Evolutionary conservation across 2,329 filamentous ascomycete species (phyloP), one percentile per base, ranked within the genome.

Genomic region (Phaeophleospora eucalypticola): DNA sequence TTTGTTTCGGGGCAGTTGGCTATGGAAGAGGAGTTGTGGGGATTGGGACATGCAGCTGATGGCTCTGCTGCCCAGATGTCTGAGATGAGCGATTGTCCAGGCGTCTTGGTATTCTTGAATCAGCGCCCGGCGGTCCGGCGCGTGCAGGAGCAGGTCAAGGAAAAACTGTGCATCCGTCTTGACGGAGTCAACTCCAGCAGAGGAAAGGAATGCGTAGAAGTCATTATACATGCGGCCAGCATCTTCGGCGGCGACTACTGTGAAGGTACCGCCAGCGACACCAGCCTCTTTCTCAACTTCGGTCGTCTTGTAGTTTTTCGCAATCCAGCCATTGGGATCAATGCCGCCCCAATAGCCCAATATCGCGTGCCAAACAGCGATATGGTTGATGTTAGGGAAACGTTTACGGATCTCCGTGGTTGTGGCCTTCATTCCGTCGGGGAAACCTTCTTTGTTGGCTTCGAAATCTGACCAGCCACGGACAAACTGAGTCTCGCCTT

Each of bases 11-110:
- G 86, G 86, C 18, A 95, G 72, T 58, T 94, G 87, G 1, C 84
- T 85, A 63, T 89, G 82, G 69, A 95, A 96, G 8, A 97, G 74
- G 15, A 91, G 83, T 47, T 90, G 85, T 0, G 93, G 93, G 2
- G 84, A 79, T 66, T 93, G 87, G 0, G 89, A 93, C 90, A 97
- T 97, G 81, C 93, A 97, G 2, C 87, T 91, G 41, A 96, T 94
- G 4, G 83, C 81, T 57, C 83, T 85, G 40, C 78, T 81, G 58
- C 81, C 80, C 62, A 98, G 93, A 63, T 94, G 79, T 9, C 84
- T 83, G 7, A 95, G 76, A 7, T 83, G 82, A 1, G 87, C 81
- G 44, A 89, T 79, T 2, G 80, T 83, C 90, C 90, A 97, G 6
- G 87, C 86, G 63, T 95, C 87, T 53, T 93, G 84, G 58, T 95